Evolutionary conservation across 148 eudicot genomes (phyloP).

Genomic region (Cornus suecica): DNA sequence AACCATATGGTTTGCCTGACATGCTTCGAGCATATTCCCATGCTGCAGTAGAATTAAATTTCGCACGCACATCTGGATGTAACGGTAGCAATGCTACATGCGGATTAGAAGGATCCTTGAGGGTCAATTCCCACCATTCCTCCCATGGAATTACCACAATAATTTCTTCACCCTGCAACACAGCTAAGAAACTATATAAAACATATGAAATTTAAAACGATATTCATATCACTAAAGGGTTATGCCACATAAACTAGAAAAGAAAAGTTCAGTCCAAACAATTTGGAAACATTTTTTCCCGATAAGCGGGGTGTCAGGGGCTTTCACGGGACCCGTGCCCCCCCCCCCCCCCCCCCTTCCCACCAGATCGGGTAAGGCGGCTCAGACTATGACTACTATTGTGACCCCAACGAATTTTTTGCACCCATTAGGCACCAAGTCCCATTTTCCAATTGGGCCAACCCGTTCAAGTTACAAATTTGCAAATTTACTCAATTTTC

Average conservation of each 20-base stretch:
- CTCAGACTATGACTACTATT: too few relatives aligned
- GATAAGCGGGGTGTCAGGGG: too few relatives aligned
- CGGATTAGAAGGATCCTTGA: constrained; percentile 85
- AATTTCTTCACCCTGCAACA: constrained; percentile 86
- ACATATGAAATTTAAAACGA: background rate
- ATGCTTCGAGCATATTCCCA: constrained; percentile 96
- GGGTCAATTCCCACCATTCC: constrained; percentile 95
- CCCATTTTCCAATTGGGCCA: too few relatives aligned
- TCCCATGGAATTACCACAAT: constrained; percentile 92
- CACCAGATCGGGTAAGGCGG: too few relatives aligned
- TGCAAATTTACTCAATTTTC: background rate
- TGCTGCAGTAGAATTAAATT: constrained; percentile 81
- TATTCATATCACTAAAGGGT: background rate
- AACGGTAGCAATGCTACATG: constrained; percentile 89
- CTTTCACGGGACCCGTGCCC: too few relatives aligned
- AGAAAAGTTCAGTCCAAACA: constrained; percentile 4
- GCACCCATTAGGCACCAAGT: too few relatives aligned
- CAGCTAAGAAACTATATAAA: constrained; percentile 1
- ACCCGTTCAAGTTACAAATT: too few relatives aligned
- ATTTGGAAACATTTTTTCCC: too few relatives aligned
- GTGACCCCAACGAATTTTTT: too few relatives aligned
- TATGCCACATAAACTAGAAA: background rate
- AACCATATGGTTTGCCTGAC: constrained; percentile 99
- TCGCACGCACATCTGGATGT: constrained; percentile 85
- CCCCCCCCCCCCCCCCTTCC: too few relatives aligned